A percentile compares a stretch with the other conserved stretches of the same genome.
These are phyloP conservation scores for Santalum album DNA, from an alignment of 164 flowering plant genomes.

Conservation along the genomic window DNA sequence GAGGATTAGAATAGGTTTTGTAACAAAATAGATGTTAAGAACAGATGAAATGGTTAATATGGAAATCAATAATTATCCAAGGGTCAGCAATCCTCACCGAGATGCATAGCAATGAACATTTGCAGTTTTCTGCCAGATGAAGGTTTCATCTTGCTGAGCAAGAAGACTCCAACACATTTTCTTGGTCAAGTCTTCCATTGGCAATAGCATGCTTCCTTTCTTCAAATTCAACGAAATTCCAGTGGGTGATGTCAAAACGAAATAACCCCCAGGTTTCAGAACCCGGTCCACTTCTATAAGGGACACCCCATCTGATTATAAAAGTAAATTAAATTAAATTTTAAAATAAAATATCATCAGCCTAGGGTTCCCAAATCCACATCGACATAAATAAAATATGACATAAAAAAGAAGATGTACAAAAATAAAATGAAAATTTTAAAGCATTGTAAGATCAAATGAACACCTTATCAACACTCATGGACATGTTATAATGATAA, in stretches of 20 bases:
- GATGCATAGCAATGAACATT: slow-evolving; percentile 62
- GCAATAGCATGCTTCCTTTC: slow-evolving; percentile 35
- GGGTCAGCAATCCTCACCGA: slow-evolving; percentile 42
- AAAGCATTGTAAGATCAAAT: too few relatives aligned
- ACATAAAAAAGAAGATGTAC: too few relatives aligned
- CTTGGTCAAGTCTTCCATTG: slow-evolving; percentile 53
- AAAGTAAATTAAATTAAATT: too few relatives aligned
- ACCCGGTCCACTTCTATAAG: slow-evolving; percentile 86
- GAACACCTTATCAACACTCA: too few relatives aligned
- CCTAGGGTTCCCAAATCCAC: too few relatives aligned
- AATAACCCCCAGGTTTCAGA: slow-evolving; percentile 93
- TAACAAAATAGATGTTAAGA: not conserved
- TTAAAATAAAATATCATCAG: too few relatives aligned
- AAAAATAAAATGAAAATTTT: too few relatives aligned
- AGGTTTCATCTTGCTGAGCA: slow-evolving; percentile 91
- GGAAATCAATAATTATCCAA: too few relatives aligned
- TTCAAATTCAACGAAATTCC: slow-evolving; percentile 40
- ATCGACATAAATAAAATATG: too few relatives aligned
- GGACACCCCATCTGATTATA: slow-evolving; percentile 64
- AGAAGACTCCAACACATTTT: slow-evolving; percentile 81
- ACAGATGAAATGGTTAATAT: too few relatives aligned
- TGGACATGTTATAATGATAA: too few relatives aligned
- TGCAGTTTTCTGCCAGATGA: slow-evolving; percentile 88
- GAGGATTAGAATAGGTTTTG: slow-evolving; percentile 5
- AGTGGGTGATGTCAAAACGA: slow-evolving; percentile 74